phyloP scores from a whole-genome alignment of 495 filamentous ascomycete species.

The Hyaloscypha variabilis region DNA sequence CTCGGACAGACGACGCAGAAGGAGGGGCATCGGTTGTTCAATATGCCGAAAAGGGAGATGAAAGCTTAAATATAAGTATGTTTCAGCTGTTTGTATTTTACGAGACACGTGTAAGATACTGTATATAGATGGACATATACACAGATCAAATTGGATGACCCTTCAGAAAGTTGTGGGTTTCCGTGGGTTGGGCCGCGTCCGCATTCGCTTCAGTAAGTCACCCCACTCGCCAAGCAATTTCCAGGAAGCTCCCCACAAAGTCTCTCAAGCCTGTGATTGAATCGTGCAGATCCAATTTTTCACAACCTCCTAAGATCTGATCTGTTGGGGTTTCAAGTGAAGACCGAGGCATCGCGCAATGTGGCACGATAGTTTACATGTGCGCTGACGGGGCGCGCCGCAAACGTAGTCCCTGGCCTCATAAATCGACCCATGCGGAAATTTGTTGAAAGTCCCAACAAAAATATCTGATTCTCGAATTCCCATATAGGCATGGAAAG shows the following conservation, averaged over 20 bases:
- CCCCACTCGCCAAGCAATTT: too few relatives aligned
- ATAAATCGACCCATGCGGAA: not conserved
- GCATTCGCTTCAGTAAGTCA: too few relatives aligned
- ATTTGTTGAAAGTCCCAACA: not conserved
- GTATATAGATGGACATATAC: not conserved
- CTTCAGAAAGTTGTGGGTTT: too few relatives aligned
- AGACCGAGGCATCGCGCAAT: not conserved
- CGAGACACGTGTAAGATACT: not conserved
- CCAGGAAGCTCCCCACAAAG: too few relatives aligned
- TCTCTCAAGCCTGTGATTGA: too few relatives aligned
- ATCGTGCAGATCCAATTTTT: too few relatives aligned
- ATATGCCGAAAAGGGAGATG: conserved; percentile 36
- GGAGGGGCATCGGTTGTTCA: conserved; percentile 34
- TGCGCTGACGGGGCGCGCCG: not conserved
- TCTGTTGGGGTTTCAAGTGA: not conserved
- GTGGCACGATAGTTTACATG: not conserved
- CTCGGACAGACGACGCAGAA: conserved; percentile 42
- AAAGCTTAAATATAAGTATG: conserved; percentile 35
- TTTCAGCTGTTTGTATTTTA: not conserved
- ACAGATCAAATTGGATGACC: too few relatives aligned
- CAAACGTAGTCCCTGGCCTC: not conserved
- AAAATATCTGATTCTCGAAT: too few relatives aligned
- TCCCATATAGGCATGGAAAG: too few relatives aligned
- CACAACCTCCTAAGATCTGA: too few relatives aligned
- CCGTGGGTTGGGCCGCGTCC: too few relatives aligned